A percentile compares a stretch with the other conserved stretches of the same genome.
Conservation (phyloP, 2,329 filamentous ascomycete species). For the Diaporthe vaccinii region DNA sequence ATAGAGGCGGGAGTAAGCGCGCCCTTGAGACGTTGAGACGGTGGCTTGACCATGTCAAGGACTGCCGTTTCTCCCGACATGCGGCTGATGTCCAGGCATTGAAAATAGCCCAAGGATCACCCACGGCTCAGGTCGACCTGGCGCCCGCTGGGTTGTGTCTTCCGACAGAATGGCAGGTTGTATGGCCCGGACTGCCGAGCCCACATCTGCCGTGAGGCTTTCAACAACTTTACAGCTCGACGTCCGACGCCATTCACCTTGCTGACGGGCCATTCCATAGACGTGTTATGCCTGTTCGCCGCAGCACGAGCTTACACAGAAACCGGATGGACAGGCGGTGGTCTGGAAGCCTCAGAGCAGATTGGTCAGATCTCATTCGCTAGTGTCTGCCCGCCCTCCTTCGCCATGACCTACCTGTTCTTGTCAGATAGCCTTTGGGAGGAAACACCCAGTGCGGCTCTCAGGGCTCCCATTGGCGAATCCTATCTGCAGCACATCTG, state of each 20-base stretch:
- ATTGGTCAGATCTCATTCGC: constrained; percentile 8
- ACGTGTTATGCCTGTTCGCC: constrained; percentile 1
- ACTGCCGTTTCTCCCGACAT: constrained; percentile 31
- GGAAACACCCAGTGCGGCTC: constrained; percentile 1
- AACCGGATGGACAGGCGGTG: constrained; percentile 1
- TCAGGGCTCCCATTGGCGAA: constrained; percentile 34
- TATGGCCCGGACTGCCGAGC: constrained; percentile 12
- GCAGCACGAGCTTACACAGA: constrained; percentile 3
- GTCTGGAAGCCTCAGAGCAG: neutral
- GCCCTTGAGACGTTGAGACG: neutral
- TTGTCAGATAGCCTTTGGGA: constrained; percentile 8
- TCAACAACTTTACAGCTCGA: constrained; percentile 16
- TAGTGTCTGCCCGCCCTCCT: constrained; percentile 17
- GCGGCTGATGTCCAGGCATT: constrained; percentile 38
- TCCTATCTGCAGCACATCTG: constrained; percentile 35
- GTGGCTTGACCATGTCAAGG: constrained; percentile 7
- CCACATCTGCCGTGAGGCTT: constrained; percentile 26
- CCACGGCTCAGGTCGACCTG: neutral
- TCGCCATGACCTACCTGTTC: constrained; percentile 23
- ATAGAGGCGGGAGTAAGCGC: constrained; percentile 22
- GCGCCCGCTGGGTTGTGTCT: constrained; percentile 1
- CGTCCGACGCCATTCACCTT: constrained; percentile 16
- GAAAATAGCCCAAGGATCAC: constrained; percentile 16
- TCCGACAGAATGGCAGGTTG: neutral
- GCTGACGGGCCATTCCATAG: neutral